Conservation (phyloP, 306 rosid species). For the Pyrus communis region DNA sequence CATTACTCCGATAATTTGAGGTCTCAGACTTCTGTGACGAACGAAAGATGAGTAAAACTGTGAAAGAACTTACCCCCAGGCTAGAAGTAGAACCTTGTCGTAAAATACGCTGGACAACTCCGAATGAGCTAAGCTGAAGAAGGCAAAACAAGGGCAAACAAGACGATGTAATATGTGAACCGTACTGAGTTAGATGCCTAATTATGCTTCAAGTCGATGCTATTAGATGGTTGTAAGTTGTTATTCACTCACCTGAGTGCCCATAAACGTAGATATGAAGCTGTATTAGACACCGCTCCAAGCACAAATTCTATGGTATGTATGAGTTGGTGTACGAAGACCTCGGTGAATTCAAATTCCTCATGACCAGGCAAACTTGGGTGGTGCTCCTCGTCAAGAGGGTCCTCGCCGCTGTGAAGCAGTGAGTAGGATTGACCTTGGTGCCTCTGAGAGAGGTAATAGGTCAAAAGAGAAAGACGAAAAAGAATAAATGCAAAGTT, state of each 20-base stretch:
- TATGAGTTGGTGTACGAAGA: slow-evolving; percentile 81
- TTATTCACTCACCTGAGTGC: slow-evolving; percentile 58
- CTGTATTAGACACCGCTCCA: slow-evolving; percentile 83
- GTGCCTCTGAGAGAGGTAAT: slow-evolving; percentile 46
- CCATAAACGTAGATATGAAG: slow-evolving; percentile 84
- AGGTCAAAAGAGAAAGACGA: not conserved
- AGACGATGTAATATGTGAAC: not conserved
- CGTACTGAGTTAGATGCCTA: not conserved
- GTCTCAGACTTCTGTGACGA: not conserved
- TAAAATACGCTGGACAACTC: slow-evolving; percentile 77
- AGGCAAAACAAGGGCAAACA: slow-evolving; percentile 8
- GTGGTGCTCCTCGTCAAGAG: slow-evolving; percentile 37
- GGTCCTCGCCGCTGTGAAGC: slow-evolving; percentile 40
- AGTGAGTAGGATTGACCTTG: slow-evolving; percentile 54
- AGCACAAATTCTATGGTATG: slow-evolving; percentile 88
- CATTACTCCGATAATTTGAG: not conserved
- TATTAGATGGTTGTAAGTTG: not conserved
- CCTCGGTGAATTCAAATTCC: slow-evolving; percentile 66
- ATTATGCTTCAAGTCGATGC: not conserved
- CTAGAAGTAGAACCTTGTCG: slow-evolving; percentile 60
- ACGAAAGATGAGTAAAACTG: not conserved
- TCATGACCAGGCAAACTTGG: slow-evolving; percentile 30
- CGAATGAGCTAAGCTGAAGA: slow-evolving; percentile 69
- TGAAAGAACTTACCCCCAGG: slow-evolving; percentile 31
- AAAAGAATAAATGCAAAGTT: not conserved